Base-by-base conservation (phyloP, 345 rosid genomes). In the thale cress (Arabidopsis thaliana) region DNA sequence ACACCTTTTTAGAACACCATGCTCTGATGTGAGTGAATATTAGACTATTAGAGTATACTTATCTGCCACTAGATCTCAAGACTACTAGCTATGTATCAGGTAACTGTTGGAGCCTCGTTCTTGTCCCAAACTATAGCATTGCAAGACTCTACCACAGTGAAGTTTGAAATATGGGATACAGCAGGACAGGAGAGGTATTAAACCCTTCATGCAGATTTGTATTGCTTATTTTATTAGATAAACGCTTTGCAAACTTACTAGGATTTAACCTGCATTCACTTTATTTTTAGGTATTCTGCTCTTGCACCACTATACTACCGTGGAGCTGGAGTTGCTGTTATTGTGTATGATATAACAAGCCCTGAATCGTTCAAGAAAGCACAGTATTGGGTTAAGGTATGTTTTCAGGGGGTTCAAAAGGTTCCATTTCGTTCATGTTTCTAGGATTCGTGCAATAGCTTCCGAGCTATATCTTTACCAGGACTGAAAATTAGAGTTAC, bases 101-200 rank as follows among this genome's bases (percentile, higher is more conserved):
- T 94, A 24, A 94, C 98, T 80, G 88, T 94, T 53, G 98, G 97
- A 86, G 98, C 98, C 48, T 94, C 98, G 0, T 94, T 94, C 84
- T 81, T 94, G 83, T 94, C 97, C 30, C 98, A 94, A 81, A 94
- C 98, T 22, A 87, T 94, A 82, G 92, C 98, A 38, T 83, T 94
- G 85, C 97, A 90, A 83, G 98, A 94, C 81, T 91, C 96, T 68
- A 94, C 98, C 30, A 91, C 96, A 1, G 93, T 94, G 48, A 94
- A 94, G 85, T 91, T 94, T 85, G 98, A 94, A 82, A 94, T 94
- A 78, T 94, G 98, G 98, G 98, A 94, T 74, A 94, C 98, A 63
- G 98, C 98, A 53, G 98, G 98, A 23, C 98, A 94, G 78, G 98
- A 94, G 83, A 90, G 98, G 98, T 94, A 87, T 59, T 65, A 36